phyloP scores from a whole-genome alignment of 1,284 basidiomycete species.

The Pseudozyma tsukubaensis region DNA sequence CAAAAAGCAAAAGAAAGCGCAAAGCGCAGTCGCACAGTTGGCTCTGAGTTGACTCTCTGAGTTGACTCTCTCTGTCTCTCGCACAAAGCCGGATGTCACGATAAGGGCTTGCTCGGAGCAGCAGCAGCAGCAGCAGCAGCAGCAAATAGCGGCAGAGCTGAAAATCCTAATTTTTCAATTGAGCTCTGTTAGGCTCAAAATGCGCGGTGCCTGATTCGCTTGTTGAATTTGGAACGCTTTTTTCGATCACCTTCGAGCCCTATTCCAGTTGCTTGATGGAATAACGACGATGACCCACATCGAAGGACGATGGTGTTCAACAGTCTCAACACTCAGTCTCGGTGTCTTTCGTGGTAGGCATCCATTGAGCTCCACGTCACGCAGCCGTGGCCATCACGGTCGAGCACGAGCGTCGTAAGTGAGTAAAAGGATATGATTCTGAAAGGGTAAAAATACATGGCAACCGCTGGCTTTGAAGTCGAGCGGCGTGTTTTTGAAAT shows the following conservation, averaged over 20 bases:
- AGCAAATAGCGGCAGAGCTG: too few relatives aligned
- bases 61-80: not conserved
- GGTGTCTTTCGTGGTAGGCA: not conserved
- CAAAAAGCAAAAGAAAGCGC: conserved; percentile 3
- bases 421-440: not conserved
- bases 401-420: not conserved
- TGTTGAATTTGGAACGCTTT: conserved; percentile 2
- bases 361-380: too few relatives aligned
- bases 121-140: too few relatives aligned
- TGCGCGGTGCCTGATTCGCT: conserved; percentile 22
- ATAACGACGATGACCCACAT: not conserved
- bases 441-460: conserved; percentile 39
- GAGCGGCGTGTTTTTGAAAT: conserved; percentile 12
- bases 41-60: not conserved
- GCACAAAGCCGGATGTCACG: conserved; percentile 1
- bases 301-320: not conserved
- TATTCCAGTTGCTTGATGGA: not conserved
- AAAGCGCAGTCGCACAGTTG: too few relatives aligned
- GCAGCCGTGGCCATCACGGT: not conserved
- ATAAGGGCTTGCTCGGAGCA: conserved; percentile 4
- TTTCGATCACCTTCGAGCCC: conserved; percentile 38
- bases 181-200: conserved; percentile 9
- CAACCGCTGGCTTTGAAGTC: not conserved
- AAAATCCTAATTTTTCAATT: not conserved
- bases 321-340: not conserved